Conservation (phyloP, 345 rosid species). For the Camelina neglecta region DNA sequence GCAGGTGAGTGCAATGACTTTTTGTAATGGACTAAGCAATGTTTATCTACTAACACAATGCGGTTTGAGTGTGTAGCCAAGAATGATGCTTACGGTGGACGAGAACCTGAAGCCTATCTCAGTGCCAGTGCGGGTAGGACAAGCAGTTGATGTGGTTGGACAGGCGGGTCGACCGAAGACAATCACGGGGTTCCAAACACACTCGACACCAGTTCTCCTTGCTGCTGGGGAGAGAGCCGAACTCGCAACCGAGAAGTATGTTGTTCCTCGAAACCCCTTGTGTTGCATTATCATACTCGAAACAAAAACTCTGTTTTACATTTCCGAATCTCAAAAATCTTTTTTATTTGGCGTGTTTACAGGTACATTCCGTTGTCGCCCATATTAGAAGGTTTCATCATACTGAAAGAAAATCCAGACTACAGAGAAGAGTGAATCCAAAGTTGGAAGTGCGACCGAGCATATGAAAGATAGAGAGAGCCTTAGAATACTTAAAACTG, state of each 20-base stretch:
- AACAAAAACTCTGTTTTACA: constrained; percentile 3
- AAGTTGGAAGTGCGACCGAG: background rate
- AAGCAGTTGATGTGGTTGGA: constrained; percentile 97
- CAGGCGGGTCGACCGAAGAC: constrained; percentile 98
- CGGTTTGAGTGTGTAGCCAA: constrained; percentile 60
- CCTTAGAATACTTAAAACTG: constrained; percentile 9
- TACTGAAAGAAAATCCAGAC: constrained; percentile 82
- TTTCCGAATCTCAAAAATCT: constrained; percentile 5
- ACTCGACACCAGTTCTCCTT: constrained; percentile 90
- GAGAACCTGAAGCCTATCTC: constrained; percentile 81
- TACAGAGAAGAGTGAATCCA: constrained; percentile 63
- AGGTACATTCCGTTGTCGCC: constrained; percentile 91
- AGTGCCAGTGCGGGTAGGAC: constrained; percentile 90
- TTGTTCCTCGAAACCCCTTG: constrained; percentile 2
- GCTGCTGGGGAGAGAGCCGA: constrained; percentile 98
- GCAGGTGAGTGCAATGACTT: constrained; percentile 59
- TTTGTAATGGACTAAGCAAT: background rate
- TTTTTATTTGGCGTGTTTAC: constrained; percentile 13
- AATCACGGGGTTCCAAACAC: constrained; percentile 96
- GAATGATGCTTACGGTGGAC: constrained; percentile 92
- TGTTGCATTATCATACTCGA: background rate
- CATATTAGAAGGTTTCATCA: constrained; percentile 90
- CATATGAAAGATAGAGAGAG: background rate
- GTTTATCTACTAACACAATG: background rate
- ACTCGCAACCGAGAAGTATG: constrained; percentile 92